phyloP scores from a whole-genome alignment of 176 grass and related monocot species.

The Themeda triandra region DNA sequence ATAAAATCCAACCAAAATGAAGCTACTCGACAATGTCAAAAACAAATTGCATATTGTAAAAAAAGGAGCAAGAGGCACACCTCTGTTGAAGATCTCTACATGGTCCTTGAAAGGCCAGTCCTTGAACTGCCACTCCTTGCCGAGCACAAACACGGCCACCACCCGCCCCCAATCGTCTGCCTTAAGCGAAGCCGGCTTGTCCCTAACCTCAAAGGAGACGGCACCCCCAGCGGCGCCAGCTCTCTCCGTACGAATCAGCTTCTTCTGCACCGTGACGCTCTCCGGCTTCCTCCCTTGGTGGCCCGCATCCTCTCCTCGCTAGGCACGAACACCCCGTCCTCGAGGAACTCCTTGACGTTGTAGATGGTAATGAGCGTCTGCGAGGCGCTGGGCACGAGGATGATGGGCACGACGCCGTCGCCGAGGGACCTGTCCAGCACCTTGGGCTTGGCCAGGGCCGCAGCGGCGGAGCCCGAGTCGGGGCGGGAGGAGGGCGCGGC shows the following conservation, averaged over 20 bases:
- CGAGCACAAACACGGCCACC: constrained; percentile 81
- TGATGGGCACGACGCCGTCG: constrained; percentile 78
- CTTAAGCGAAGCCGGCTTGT: constrained; percentile 77
- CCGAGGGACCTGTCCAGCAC: constrained; percentile 40
- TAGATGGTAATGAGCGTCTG: constrained; percentile 93
- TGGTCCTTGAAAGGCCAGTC: constrained; percentile 99
- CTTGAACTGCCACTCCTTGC: constrained; percentile 99
- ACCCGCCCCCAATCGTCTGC: constrained; percentile 82
- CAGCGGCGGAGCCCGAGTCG: constrained; percentile 23
- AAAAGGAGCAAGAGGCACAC: constrained; percentile 29
- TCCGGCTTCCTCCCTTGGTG: constrained; percentile 74
- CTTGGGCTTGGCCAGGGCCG: constrained; percentile 39
- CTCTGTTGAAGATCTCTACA: constrained; percentile 94
- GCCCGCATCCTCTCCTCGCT: constrained; percentile 85
- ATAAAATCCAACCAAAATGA: not conserved
- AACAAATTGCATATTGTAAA: not conserved
- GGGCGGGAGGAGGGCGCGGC: constrained; percentile 40
- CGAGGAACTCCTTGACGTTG: constrained; percentile 91
- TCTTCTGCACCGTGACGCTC: constrained; percentile 92
- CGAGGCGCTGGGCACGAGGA: constrained; percentile 92
- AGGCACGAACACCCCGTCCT: constrained; percentile 80
- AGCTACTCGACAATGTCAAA: not conserved
- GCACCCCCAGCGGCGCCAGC: constrained; percentile 33
- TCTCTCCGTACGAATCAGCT: constrained; percentile 67
- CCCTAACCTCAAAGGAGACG: constrained; percentile 73